These are phyloP conservation scores for Priceomyces haplophilus DNA, from an alignment of 805 yeast genomes.

Conservation along the genomic window DNA sequence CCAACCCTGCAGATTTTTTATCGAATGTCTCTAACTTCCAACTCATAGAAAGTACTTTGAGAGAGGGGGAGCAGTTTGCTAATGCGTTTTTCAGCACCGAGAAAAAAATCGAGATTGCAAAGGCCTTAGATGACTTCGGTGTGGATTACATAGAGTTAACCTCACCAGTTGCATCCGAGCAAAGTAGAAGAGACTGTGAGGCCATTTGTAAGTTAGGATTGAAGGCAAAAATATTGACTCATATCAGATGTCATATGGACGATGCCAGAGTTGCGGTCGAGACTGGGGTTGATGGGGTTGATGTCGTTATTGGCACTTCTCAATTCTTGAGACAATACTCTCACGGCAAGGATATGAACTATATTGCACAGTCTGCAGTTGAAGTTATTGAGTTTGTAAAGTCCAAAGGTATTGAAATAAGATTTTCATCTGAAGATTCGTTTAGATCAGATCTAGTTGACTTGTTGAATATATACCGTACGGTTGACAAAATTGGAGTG, in stretches of 20 bases:
- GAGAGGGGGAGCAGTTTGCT: conserved; percentile 99
- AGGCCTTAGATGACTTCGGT: conserved; percentile 95
- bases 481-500: conserved; percentile 96
- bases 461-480: conserved; percentile 88
- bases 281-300: conserved; percentile 99
- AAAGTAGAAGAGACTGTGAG: conserved; percentile 89
- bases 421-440: conserved; percentile 96
- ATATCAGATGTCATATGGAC: conserved; percentile 98
- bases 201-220: conserved; percentile 97
- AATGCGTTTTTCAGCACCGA: conserved; percentile 93
- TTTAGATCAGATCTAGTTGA: conserved; percentile 97
- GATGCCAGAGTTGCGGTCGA: conserved; percentile 96
- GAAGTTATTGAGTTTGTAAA: conserved; percentile 97
- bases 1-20: conserved; percentile 88
- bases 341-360: conserved; percentile 98
- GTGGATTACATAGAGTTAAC: conserved; percentile 97
- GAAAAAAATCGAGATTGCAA: conserved; percentile 94
- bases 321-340: conserved; percentile 91
- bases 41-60: conserved; percentile 88
- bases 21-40: conserved; percentile 88
- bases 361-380: conserved; percentile 91
- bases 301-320: conserved; percentile 96
- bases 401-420: conserved; percentile 92
- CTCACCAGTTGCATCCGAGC: conserved; percentile 97
- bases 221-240: conserved; percentile 92